These are phyloP conservation scores for Trichothecium sympodiale DNA, from an alignment of 2,329 filamentous ascomycete species.

Conservation along the genomic window DNA sequence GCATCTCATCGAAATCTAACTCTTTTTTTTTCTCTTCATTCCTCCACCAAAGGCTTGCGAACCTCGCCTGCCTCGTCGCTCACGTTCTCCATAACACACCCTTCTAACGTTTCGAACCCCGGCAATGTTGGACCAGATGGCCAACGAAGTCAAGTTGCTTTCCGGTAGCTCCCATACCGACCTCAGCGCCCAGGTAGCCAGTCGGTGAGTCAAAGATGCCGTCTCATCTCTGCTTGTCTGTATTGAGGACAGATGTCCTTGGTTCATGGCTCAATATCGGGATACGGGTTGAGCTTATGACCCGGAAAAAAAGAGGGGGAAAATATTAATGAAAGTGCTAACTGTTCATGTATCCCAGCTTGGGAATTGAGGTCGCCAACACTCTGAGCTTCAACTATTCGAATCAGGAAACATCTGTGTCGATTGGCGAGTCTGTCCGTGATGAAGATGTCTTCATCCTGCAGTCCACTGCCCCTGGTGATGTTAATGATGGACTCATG, in stretches of 20 bases:
- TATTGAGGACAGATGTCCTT: constrained; percentile 5
- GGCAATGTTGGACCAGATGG: constrained; percentile 32
- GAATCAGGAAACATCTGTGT: constrained; percentile 81
- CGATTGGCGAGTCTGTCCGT: constrained; percentile 88
- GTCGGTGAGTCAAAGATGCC: constrained; percentile 21
- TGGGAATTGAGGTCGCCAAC: constrained; percentile 68
- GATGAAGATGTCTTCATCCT: constrained; percentile 98
- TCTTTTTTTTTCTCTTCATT: no score
- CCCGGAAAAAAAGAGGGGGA: no score
- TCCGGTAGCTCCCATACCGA: constrained; percentile 37
- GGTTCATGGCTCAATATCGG: constrained; percentile 1
- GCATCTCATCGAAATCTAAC: no score
- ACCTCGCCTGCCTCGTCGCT: background rate
- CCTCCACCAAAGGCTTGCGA: constrained; percentile 2
- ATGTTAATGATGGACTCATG: constrained; percentile 98
- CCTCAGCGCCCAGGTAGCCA: constrained; percentile 33
- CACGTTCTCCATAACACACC: background rate
- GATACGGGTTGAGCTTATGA: background rate
- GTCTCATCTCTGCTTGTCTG: background rate
- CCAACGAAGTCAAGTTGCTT: constrained; percentile 42
- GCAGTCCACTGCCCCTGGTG: constrained; percentile 86
- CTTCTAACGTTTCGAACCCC: constrained; percentile 5
- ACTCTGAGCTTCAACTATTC: constrained; percentile 76
- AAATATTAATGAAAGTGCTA: constrained; percentile 1
- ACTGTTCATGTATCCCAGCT: constrained; percentile 33